Evolutionary conservation across 2,329 filamentous ascomycete species (phyloP).

Genomic region (Fonsecaea multimorphosa): DNA sequence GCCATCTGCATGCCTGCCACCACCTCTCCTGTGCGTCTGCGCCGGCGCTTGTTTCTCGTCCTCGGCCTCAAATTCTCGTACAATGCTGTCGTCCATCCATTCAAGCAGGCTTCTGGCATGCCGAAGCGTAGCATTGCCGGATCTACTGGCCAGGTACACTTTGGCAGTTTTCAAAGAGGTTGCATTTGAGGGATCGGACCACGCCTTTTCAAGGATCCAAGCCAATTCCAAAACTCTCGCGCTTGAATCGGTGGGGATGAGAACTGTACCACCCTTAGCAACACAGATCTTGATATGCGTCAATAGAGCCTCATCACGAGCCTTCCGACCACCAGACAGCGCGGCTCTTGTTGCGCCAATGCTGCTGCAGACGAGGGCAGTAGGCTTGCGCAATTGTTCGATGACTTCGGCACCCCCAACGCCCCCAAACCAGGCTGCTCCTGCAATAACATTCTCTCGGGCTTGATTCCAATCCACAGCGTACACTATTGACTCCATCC

Average conservation of each 20-base stretch:
- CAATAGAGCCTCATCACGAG: conserved; percentile 83
- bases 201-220: conserved; percentile 90
- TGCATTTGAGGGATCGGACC: conserved; percentile 67
- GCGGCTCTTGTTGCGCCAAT: conserved; percentile 75
- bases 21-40: conserved; percentile 48
- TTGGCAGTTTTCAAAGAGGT: conserved; percentile 58
- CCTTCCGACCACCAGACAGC: conserved; percentile 74
- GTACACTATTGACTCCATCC: conserved; percentile 94
- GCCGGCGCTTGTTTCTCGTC: conserved; percentile 44
- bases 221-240: conserved; percentile 91
- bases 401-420: conserved; percentile 87
- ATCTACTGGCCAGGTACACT: conserved; percentile 84
- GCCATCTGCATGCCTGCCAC: conserved; percentile 51
- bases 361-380: conserved; percentile 89
- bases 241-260: conserved; percentile 94
- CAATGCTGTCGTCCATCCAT: conserved; percentile 98
- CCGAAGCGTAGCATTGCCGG: conserved; percentile 84
- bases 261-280: conserved; percentile 81
- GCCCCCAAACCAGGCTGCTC: conserved; percentile 90
- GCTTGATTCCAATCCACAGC: conserved; percentile 98
- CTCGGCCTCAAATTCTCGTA: conserved; percentile 79
- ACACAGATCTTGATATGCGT: conserved; percentile 81
- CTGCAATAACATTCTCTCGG: conserved; percentile 91
- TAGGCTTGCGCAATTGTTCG: conserved; percentile 90
- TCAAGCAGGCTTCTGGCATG: conserved; percentile 95